These are phyloP conservation scores for Penicillium sp. DNA, from an alignment of 2,329 filamentous ascomycete genomes.

Conservation along the genomic window DNA sequence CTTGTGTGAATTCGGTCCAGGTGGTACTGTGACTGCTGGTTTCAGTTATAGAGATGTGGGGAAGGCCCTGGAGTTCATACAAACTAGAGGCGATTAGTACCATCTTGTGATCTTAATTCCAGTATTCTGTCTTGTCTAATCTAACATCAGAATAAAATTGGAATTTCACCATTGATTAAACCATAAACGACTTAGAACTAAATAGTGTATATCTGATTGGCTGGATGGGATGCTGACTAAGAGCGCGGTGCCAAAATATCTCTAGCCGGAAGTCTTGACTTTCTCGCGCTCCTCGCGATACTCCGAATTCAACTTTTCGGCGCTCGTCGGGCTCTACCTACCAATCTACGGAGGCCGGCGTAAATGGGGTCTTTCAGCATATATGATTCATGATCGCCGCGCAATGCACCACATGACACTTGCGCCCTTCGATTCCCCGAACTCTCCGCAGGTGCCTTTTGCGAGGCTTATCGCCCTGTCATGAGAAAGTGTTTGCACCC, in stretches of 20 bases:
- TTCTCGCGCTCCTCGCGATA: background rate
- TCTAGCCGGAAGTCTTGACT: background rate
- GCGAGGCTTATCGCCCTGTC: conserved; percentile 32
- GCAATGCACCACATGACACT: conserved; percentile 24
- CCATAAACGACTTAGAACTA: conserved; percentile 7
- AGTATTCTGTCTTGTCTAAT: too few species aligned
- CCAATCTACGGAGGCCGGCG: background rate
- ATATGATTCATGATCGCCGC: conserved; percentile 16
- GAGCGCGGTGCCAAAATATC: too few species aligned
- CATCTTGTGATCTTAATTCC: too few species aligned
- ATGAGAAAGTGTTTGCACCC: conserved; percentile 39
- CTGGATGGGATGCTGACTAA: too few species aligned
- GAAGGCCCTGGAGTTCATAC: background rate
- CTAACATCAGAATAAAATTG: too few species aligned
- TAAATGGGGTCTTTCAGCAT: conserved; percentile 5
- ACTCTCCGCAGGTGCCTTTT: conserved; percentile 24
- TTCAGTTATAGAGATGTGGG: conserved; percentile 9
- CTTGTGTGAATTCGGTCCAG: conserved; percentile 11
- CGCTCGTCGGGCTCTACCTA: background rate
- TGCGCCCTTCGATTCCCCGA: conserved; percentile 26
- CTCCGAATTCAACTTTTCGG: conserved; percentile 1
- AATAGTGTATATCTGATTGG: conserved; percentile 13
- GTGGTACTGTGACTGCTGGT: conserved; percentile 18
- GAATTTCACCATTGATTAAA: background rate
- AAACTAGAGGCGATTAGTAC: too few species aligned